phyloP scores from a whole-genome alignment of 2,329 filamentous ascomycete genomes.

The Sporothrix inflata region DNA sequence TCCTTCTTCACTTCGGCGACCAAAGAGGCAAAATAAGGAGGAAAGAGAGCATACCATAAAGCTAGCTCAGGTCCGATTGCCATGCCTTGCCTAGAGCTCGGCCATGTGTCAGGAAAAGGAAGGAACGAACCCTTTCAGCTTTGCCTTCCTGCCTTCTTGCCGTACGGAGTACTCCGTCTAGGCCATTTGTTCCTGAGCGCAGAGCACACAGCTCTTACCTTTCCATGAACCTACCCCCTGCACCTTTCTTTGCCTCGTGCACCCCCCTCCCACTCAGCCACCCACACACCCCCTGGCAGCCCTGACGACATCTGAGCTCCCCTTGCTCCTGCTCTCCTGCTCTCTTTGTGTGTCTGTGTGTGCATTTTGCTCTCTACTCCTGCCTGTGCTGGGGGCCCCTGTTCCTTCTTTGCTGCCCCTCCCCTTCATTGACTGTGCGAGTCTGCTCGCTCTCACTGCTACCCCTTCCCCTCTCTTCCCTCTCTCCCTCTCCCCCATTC shows the following conservation, averaged over 20 bases:
- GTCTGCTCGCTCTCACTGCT: not conserved
- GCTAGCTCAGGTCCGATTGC: not conserved
- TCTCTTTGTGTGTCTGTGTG: not conserved
- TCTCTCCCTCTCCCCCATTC: constrained; percentile 2
- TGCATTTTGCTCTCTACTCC: constrained; percentile 2
- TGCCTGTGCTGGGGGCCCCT: not conserved
- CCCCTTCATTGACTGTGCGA: not conserved
- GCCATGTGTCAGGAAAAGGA: constrained; percentile 6
- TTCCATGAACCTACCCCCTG: constrained; percentile 15
- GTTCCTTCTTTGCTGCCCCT: constrained; percentile 2
- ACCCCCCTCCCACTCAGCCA: constrained; percentile 30
- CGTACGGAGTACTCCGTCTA: constrained; percentile 5
- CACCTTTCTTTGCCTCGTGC: constrained; percentile 1
- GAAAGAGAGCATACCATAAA: too few species aligned
- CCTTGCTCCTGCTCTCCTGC: constrained; percentile 19
- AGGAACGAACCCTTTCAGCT: constrained; percentile 8
- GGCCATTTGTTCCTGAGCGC: constrained; percentile 7
- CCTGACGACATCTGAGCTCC: constrained; percentile 34
- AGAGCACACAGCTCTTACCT: constrained; percentile 7
- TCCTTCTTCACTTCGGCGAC: not conserved
- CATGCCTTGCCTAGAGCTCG: not conserved
- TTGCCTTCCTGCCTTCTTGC: constrained; percentile 16
- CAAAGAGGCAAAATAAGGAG: not conserved
- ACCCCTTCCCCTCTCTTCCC: constrained; percentile 6
- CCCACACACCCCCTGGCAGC: constrained; percentile 28